Conservation (phyloP, 2,329 filamentous ascomycete species). For the Penicillium sp. region DNA sequence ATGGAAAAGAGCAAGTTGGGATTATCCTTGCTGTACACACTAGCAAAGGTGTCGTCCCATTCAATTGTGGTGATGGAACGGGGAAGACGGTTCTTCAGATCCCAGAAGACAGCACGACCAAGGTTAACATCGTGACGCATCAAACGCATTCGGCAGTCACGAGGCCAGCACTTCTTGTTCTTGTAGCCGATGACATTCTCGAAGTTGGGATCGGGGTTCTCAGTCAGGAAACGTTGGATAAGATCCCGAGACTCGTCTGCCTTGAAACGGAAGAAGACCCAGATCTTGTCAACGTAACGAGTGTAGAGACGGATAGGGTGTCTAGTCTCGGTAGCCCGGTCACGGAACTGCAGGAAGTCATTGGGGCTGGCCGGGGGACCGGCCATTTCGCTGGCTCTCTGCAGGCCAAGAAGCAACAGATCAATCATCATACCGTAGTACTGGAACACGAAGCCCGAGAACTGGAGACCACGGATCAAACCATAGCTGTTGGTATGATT, state of each 20-base stretch:
- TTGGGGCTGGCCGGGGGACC: slow-evolving; percentile 92
- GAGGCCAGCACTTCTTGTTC: slow-evolving; percentile 99
- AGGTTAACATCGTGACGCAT: slow-evolving; percentile 99
- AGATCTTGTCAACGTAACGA: slow-evolving; percentile 96
- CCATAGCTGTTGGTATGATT: slow-evolving; percentile 99
- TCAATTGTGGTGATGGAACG: slow-evolving; percentile 96
- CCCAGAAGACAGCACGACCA: slow-evolving; percentile 97
- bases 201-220: slow-evolving; percentile 97
- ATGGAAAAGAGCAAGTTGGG: slow-evolving; percentile 96
- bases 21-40: slow-evolving; percentile 97
- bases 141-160: slow-evolving; percentile 94
- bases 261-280: slow-evolving; percentile 93
- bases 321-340: slow-evolving; percentile 84
- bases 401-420: slow-evolving; percentile 83
- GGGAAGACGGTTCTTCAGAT: slow-evolving; percentile 93
- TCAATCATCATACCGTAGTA: slow-evolving; percentile 97
- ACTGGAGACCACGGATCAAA: slow-evolving; percentile 96
- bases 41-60: slow-evolving; percentile 98
- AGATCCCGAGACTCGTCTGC: slow-evolving; percentile 93
- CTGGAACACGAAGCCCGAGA: slow-evolving; percentile 98
- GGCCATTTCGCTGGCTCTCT: slow-evolving; percentile 96
- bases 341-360: slow-evolving; percentile 95
- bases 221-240: slow-evolving; percentile 95
- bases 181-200: slow-evolving; percentile 99
- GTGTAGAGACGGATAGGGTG: slow-evolving; percentile 98